These are phyloP conservation scores for Hibiscus trionum DNA, from an alignment of 345 rosid genomes.

Conservation along the genomic window DNA sequence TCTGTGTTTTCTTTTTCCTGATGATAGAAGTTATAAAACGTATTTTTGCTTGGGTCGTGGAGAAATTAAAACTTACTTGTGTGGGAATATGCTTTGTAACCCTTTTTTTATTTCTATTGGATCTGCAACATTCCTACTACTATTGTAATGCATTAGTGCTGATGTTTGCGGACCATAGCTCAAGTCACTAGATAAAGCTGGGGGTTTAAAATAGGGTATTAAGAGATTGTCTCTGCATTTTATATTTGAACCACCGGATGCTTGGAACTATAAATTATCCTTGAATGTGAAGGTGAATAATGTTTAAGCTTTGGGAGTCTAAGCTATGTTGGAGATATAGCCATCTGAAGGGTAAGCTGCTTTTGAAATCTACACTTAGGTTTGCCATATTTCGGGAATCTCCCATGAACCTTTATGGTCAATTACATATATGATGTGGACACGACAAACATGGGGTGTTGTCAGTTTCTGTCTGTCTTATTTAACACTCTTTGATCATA, in stretches of 20 bases:
- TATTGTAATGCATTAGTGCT: background rate
- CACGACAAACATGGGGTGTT: background rate
- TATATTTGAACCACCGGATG: background rate
- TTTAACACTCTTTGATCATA: background rate
- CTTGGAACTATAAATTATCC: background rate
- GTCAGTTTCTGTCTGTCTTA: background rate
- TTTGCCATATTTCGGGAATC: background rate
- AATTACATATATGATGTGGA: background rate
- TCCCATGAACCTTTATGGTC: background rate
- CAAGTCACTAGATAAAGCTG: background rate
- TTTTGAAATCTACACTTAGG: background rate
- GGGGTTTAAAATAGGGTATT: background rate
- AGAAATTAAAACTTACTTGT: background rate
- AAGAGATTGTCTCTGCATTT: background rate
- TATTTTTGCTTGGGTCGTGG: background rate
- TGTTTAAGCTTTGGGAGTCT: background rate
- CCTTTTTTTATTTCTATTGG: background rate
- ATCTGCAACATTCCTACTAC: background rate
- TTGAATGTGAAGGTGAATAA: background rate
- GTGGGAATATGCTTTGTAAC: background rate
- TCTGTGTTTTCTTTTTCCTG: background rate
- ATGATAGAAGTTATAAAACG: background rate
- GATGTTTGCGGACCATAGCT: background rate
- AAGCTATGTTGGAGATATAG: background rate
- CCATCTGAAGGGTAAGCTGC: background rate